phyloP scores from a whole-genome alignment of 2,329 filamentous ascomycete species.

The Chrysoporthe austroafricana region DNA sequence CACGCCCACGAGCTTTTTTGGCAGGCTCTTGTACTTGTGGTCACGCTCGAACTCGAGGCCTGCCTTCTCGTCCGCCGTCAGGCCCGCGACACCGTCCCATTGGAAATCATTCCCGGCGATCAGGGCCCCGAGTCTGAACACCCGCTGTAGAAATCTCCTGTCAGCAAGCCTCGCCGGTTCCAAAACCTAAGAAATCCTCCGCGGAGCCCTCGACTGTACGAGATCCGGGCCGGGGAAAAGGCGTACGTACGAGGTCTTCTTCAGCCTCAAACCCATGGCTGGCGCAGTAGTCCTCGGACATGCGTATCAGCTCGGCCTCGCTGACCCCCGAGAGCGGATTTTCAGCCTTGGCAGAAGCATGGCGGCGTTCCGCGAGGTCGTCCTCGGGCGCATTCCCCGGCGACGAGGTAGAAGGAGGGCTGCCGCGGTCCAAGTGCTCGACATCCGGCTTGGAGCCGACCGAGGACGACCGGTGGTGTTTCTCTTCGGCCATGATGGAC shows the following conservation, averaged over 20 bases:
- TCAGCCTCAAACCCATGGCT: conserved; percentile 57
- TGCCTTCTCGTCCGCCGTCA: conserved; percentile 61
- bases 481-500: conserved; percentile 29
- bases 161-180: not conserved
- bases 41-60: conserved; percentile 63
- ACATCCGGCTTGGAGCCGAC: conserved; percentile 35
- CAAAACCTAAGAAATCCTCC: too few relatives aligned
- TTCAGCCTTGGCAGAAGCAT: conserved; percentile 43
- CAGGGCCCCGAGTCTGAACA: conserved; percentile 63
- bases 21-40: conserved; percentile 69
- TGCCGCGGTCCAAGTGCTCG: conserved; percentile 32
- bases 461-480: conserved; percentile 31
- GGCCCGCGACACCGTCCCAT: conserved; percentile 53
- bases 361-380: conserved; percentile 36
- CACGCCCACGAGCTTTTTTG: conserved; percentile 65
- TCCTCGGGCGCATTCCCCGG: conserved; percentile 28
- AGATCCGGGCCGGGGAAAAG: not conserved
- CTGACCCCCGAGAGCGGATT: conserved; percentile 47
- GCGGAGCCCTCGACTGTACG: not conserved
- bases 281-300: conserved; percentile 62
- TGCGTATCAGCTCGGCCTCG: conserved; percentile 53
- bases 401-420: not conserved
- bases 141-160: conserved; percentile 38
- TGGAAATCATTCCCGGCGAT: conserved; percentile 57
- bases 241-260: conserved; percentile 48